Base-by-base conservation (phyloP, 202 grass and related monocot species). In the Digitaria exilis region DNA sequence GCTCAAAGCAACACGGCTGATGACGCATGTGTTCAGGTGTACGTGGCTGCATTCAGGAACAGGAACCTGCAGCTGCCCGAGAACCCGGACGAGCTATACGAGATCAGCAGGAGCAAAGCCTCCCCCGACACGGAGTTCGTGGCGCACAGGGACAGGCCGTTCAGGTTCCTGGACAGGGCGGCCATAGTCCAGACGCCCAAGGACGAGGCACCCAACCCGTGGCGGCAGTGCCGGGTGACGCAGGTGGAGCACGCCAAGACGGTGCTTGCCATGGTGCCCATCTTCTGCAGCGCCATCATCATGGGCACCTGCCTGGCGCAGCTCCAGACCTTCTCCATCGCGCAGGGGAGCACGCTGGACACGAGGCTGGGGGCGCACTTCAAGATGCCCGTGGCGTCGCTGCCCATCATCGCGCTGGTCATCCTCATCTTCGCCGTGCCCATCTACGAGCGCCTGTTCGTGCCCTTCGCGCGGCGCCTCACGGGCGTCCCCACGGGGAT, bases 291-390 rank as follows among this genome's bases (percentile, higher is more conserved):
- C 92, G 82, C 84, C 44, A 89, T 94, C 77, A 79, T 94, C 77
- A 89, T 94, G 82, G 86, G 84, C 86, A 91, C 89, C 19, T 87
- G 87, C 80, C 75, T 94, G 0, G 92, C 92, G 37, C 89, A 89
- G 80, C 81, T 94, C 16, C 89, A 94, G 84, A 94, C 89, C 86
- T 94, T 94, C 89, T 94, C 89, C 58, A 86, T 94, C 71, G 81
- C 41, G 87, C 92, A 94, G 58, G 89, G 89, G 49, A 37, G 0
- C 76, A 84, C 81, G 69, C 87, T 94, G 92, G 63, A 94, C 89
- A 77, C 13, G 26, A 0, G 41, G 21, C 43, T 94, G 4, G 75
- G 65, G 17, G 9, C 5, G 30, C 6, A 15, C 2, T 50, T 89
- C 46, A 8, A 1, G 6, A 82, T 94, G 41, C 86, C 84, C 4